These are phyloP conservation scores for Linnemannia exigua DNA, from an alignment of 192 early-diverging fungal species.

Conservation along the genomic window DNA sequence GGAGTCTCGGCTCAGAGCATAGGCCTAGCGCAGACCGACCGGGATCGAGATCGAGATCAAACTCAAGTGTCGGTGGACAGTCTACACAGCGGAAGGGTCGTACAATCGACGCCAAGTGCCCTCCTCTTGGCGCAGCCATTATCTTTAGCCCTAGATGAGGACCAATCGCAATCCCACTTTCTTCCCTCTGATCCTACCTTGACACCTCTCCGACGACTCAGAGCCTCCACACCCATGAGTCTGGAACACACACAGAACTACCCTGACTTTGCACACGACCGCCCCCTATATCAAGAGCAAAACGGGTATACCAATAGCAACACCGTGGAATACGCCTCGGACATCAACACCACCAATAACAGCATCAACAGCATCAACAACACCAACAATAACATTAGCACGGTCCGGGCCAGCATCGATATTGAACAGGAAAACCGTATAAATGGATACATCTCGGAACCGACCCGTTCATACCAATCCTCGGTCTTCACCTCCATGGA, in stretches of 20 bases:
- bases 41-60: not conserved
- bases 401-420: not conserved
- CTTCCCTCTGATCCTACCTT: not conserved
- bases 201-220: not conserved
- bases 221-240: not conserved
- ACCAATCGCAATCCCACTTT: constrained; percentile 4
- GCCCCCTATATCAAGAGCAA: not conserved
- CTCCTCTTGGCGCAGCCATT: constrained; percentile 21
- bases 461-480: not conserved
- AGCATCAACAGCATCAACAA: not conserved
- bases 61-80: not conserved
- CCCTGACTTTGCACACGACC: not conserved
- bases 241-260: not conserved
- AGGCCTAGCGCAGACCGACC: not conserved
- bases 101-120: not conserved
- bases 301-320: not conserved
- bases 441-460: constrained; percentile 3
- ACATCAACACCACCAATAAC: not conserved
- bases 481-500: not conserved
- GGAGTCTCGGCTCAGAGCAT: not conserved
- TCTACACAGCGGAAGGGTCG: not conserved
- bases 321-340: not conserved
- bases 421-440: not conserved
- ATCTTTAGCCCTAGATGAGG: not conserved
- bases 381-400: not conserved